These are phyloP conservation scores for Tolypocladium amazonense DNA, from an alignment of 2,329 filamentous ascomycete genomes.

Conservation along the genomic window DNA sequence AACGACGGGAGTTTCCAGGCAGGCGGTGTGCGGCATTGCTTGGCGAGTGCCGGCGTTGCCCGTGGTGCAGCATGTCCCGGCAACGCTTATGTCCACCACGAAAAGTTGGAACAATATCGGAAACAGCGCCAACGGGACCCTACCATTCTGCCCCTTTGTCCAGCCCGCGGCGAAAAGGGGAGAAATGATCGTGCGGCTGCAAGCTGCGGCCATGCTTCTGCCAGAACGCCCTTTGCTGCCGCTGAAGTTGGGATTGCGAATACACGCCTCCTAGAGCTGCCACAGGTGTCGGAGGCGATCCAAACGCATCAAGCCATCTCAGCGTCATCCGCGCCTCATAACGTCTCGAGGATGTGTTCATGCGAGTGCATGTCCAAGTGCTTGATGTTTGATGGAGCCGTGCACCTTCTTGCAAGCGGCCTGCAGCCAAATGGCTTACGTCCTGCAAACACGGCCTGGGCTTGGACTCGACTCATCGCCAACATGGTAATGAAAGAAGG, in stretches of 20 bases:
- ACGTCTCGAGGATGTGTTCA: background rate
- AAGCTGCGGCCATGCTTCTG: background rate
- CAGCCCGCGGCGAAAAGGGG: background rate
- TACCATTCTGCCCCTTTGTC: background rate
- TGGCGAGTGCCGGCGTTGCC: background rate
- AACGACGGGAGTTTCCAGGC: background rate
- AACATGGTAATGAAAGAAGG: background rate
- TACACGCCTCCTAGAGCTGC: background rate
- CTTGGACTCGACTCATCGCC: no score
- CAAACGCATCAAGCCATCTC: background rate
- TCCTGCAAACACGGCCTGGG: background rate
- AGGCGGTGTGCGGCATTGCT: background rate
- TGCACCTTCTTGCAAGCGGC: background rate
- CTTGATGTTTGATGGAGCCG: background rate
- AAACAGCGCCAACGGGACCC: background rate
- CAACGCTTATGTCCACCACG: background rate
- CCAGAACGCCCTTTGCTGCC: background rate
- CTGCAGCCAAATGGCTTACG: background rate
- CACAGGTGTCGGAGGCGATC: background rate
- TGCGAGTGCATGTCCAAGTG: background rate
- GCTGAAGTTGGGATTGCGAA: background rate
- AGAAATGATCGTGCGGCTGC: background rate
- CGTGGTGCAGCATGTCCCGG: background rate
- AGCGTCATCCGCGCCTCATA: background rate
- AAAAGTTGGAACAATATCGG: background rate